Evolutionary conservation across 805 yeast genomes (phyloP).

Genomic region (Candida glaebosa): DNA sequence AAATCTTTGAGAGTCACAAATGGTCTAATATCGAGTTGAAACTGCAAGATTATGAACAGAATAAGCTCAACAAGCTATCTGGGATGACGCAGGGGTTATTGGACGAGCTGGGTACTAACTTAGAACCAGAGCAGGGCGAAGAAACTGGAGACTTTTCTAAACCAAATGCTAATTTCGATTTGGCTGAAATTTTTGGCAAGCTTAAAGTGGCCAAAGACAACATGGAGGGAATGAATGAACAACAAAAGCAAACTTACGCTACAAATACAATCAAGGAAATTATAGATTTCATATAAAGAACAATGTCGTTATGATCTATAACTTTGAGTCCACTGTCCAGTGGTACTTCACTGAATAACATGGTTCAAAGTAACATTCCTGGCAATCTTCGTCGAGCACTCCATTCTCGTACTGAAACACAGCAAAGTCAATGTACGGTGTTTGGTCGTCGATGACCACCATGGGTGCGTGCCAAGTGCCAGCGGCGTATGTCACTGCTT

Average conservation of each 20-base stretch:
- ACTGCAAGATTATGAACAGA: constrained; percentile 14
- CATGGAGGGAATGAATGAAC: constrained; percentile 19
- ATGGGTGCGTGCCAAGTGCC: constrained; percentile 97
- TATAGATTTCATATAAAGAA: constrained; percentile 33
- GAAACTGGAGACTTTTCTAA: constrained; percentile 2
- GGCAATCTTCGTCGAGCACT: constrained; percentile 73
- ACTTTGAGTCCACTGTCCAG: constrained; percentile 9
- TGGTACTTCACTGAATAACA: constrained; percentile 41
- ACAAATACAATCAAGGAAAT: constrained; percentile 35
- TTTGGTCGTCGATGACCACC: constrained; percentile 68
- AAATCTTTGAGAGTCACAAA: constrained; percentile 46
- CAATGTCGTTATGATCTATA: too few relatives aligned
- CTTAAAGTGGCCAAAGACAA: constrained; percentile 33
- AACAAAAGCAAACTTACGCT: constrained; percentile 29
- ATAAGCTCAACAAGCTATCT: constrained; percentile 17
- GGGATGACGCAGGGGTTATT: constrained; percentile 28
- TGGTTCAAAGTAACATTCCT: constrained; percentile 70
- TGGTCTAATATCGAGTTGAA: constrained; percentile 35
- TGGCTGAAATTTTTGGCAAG: constrained; percentile 29
- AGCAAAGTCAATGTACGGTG: constrained; percentile 65
- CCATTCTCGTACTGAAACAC: constrained; percentile 88
- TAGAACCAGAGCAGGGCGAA: neutral
- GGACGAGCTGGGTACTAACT: constrained; percentile 5
- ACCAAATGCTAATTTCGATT: constrained; percentile 14
- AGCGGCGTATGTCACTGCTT: constrained; percentile 83